Base-by-base conservation (phyloP, 139 green algal species). In the Auxenochlorella pyrenoidosa region DNA sequence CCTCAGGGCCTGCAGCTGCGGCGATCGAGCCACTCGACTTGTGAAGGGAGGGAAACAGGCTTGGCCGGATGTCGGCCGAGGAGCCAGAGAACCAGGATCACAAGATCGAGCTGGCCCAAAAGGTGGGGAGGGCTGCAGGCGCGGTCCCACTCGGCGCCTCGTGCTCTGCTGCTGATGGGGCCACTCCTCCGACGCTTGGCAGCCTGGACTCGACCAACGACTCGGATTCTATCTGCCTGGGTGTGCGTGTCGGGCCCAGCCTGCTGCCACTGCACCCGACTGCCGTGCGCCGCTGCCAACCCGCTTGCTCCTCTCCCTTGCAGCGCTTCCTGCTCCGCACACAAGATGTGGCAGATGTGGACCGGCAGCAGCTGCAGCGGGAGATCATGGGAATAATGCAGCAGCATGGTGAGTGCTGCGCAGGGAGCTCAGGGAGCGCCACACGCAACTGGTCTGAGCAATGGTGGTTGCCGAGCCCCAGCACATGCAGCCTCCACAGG, bases 281-380 rank as follows among this genome's bases (percentile, higher is more conserved):
- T 26, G n/a, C 32, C 89, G 54, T 13, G 54, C n/a, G n/a, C n/a
- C n/a, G n/a, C n/a, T n/a, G n/a, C n/a, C n/a, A n/a, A n/a, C n/a
- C n/a, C n/a, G n/a, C n/a, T n/a, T n/a, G n/a, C 78, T 79, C 34
- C 73, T 54, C 28, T 68, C 41, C 21, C 41, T 43, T 86, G 88
- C 94, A 96, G 94, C 75, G 88, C 32, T 96, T 96, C 75, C 38
- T 92, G n/a, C 94, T 89, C 43, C 90, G 89, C 47, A 81, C 89
- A 28, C 79, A 85, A 32, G 87, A 87, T 79, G 70, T 93, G 34
- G 34, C 86, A 40, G 90, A 85, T 2, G 91, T 92, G 40, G 93
- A 97, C 65, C n/a, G 68, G 4, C 26, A n/a, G 4, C 32, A 72
- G 22, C 75, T 89, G 36, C 82, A 91, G 81, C 51, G 76, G 24